Evolutionary conservation across 1,284 basidiomycete genomes (phyloP).

Genomic region (Lentinula novae-zelandiae): DNA sequence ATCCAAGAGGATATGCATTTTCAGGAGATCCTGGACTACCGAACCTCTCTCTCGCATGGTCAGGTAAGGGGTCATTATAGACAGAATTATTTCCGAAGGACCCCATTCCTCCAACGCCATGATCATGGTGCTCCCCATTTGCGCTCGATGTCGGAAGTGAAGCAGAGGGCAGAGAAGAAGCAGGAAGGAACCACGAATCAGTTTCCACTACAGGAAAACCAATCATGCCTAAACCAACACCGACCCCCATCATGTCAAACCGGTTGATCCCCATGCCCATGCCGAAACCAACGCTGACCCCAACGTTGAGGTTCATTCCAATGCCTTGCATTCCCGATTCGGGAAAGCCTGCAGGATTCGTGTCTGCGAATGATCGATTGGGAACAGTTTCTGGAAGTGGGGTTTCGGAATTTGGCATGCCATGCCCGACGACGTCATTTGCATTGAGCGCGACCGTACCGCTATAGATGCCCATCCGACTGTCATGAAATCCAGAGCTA

Average conservation of each 20-base stretch:
- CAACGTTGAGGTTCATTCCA: conserved; percentile 7
- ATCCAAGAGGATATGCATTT: conserved; percentile 7
- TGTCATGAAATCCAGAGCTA: neutral
- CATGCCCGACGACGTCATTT: neutral
- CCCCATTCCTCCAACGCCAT: neutral
- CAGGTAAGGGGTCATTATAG: neutral
- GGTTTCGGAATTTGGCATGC: neutral
- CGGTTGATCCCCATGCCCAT: conserved; percentile 4
- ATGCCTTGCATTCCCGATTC: neutral
- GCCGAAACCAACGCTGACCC: conserved; percentile 5
- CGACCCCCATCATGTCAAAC: conserved; percentile 1
- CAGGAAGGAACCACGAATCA: conserved; percentile 7
- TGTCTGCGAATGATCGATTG: neutral
- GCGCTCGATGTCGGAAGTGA: neutral
- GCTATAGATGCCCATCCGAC: neutral
- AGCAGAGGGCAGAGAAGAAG: neutral
- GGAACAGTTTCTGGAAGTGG: neutral
- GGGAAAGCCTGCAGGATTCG: neutral
- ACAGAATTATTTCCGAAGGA: neutral
- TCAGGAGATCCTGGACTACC: conserved; percentile 5
- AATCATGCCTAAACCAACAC: neutral
- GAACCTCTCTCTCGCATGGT: conserved; percentile 6
- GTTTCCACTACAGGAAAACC: conserved; percentile 4
- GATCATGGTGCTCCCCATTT: neutral
- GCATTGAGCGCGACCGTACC: neutral